Conservation (phyloP, 495 filamentous ascomycete species). For the Penicillium herquei region DNA sequence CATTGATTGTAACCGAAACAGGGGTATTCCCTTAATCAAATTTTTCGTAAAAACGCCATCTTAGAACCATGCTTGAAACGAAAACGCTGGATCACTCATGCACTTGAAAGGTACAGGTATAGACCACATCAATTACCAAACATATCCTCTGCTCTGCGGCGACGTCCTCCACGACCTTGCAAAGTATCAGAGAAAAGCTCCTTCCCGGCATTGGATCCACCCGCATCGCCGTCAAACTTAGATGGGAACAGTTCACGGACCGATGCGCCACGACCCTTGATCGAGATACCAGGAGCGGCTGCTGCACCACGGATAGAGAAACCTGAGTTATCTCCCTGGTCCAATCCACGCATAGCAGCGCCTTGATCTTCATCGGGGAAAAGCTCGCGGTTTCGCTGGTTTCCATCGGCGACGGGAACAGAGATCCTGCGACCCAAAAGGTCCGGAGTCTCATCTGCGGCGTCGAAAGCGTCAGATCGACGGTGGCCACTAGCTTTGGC, state of each 20-base stretch:
- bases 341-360: slow-evolving; percentile 53
- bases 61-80: background rate
- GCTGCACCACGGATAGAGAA: slow-evolving; percentile 65
- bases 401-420: slow-evolving; percentile 51
- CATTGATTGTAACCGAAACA: no score
- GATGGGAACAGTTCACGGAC: slow-evolving; percentile 71
- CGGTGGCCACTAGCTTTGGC: slow-evolving; percentile 61
- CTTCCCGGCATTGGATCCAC: slow-evolving; percentile 58
- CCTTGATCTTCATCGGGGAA: slow-evolving; percentile 30
- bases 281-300: slow-evolving; percentile 34
- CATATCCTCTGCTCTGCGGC: slow-evolving; percentile 52
- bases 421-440: slow-evolving; percentile 53
- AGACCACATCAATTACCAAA: slow-evolving; percentile 20
- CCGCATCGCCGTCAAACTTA: slow-evolving; percentile 47
- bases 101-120: no score
- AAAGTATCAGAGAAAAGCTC: slow-evolving; percentile 63
- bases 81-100: background rate
- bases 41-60: background rate
- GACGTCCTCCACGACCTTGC: slow-evolving; percentile 47
- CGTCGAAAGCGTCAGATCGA: slow-evolving; percentile 63
- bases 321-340: slow-evolving; percentile 46
- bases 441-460: slow-evolving; percentile 60
- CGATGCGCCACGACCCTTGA: slow-evolving; percentile 48
- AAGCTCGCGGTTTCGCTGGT: slow-evolving; percentile 28
- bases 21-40: no score